Evolutionary conservation across 177 flowering plant species (phyloP), one percentile per base, ranked within the genome.

Genomic region (Vitis hybrid): DNA sequence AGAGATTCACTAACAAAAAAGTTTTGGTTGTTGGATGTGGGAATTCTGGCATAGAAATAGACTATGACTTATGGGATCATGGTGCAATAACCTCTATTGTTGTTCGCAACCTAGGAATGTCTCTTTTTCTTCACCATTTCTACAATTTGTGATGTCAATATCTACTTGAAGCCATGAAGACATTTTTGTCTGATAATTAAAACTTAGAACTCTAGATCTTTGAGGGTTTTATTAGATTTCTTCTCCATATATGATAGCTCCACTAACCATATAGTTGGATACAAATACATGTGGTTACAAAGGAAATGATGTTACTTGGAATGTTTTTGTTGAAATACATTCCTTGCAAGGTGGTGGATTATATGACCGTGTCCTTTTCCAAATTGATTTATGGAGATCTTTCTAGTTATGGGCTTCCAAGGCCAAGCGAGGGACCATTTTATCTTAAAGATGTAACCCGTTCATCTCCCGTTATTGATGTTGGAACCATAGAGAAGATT

Each of bases 1-100:
- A 2, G 0, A 11, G 10, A 2, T 86, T 69, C 49, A 7, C n/a
- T 14, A 67, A 57, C 4, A 79, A 76, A 60, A 65, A 78, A 2
- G 87, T 78, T 62, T 58, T 81, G 52, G 86, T 84, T 8, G 84
- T 84, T 48, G 86, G 86, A 0, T 67, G 78, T 64, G 87, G 87
- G 0, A 84, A 86, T 32, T 86, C 87, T 0, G 89, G 87, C 1
- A 86, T 86, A 80, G 89, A 86, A 62, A 82, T 86, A 18, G 76
- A 80, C 1, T 75, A 58, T 61, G 87, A 86, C 64, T 81, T 86
- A 0, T 59, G 70, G 0, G 59, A 67, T 13, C 64, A n/a, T 56
- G 82, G 80, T 8, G 87, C 85, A 5, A 8, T 30, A 11, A 62
- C 87, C 6, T 79, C 83, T 0, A 74, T 87, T 23, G 79, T 81